These are phyloP conservation scores for Termitomyces sp. DNA, from an alignment of 768 basidiomycete genomes.

Conservation along the genomic window DNA sequence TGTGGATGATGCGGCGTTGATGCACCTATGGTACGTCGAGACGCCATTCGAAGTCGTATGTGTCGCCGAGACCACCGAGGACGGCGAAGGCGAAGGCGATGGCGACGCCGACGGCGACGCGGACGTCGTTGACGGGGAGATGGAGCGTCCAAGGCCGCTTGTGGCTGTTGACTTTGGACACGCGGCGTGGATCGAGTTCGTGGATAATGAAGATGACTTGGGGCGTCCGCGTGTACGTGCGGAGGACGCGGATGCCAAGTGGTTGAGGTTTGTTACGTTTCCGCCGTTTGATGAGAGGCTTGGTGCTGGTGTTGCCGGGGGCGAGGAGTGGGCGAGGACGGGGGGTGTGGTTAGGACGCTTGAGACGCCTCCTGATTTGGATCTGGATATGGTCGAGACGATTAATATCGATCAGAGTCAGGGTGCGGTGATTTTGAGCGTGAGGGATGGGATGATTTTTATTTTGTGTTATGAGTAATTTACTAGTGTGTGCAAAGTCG, in stretches of 20 bases:
- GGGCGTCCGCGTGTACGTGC: conserved; percentile 7
- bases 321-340: conserved; percentile 19
- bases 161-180: conserved; percentile 88
- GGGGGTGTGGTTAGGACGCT: conserved; percentile 53
- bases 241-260: conserved; percentile 35
- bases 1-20: conserved; percentile 45
- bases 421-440: conserved; percentile 65
- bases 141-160: conserved; percentile 56
- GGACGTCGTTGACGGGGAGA: no score
- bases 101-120: conserved; percentile 17
- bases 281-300: conserved; percentile 43
- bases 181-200: conserved; percentile 75
- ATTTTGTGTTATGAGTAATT: conserved; percentile 56
- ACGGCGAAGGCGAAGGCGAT: conserved; percentile 30
- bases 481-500: neutral
- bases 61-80: conserved; percentile 38
- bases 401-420: conserved; percentile 77
- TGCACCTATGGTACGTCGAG: conserved; percentile 67
- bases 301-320: conserved; percentile 11
- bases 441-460: conserved; percentile 64
- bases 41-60: conserved; percentile 70
- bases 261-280: conserved; percentile 67
- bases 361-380: conserved; percentile 57
- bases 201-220: conserved; percentile 24
- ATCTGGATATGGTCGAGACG: conserved; percentile 62